phyloP scores from a whole-genome alignment of 2,329 filamentous ascomycete genomes.

The Talaromyces sp. region DNA sequence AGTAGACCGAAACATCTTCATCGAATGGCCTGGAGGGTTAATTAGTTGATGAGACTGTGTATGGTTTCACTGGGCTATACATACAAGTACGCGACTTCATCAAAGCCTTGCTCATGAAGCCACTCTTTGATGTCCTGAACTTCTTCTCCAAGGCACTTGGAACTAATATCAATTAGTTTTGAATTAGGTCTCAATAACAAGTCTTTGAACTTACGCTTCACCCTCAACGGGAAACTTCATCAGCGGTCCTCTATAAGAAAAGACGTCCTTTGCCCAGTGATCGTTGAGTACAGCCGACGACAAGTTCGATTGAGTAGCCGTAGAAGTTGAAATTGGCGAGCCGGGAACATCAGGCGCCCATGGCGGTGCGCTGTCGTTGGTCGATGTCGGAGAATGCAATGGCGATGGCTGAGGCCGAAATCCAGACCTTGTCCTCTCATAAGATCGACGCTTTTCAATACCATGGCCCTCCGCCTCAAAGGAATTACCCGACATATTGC shows the following conservation, averaged over 20 bases:
- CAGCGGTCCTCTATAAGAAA: constrained; percentile 27
- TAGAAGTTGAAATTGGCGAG: constrained; percentile 34
- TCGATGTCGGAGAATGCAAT: constrained; percentile 27
- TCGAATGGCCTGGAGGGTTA: constrained; percentile 39
- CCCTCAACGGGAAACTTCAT: constrained; percentile 30
- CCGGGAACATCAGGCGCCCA: constrained; percentile 31
- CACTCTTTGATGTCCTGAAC: constrained; percentile 28
- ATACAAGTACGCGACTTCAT: constrained; percentile 40
- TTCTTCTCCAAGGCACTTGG: constrained; percentile 34
- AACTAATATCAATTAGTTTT: constrained; percentile 24
- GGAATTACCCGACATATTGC: constrained; percentile 28
- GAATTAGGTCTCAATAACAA: neutral
- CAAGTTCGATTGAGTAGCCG: constrained; percentile 30
- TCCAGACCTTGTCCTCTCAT: constrained; percentile 32
- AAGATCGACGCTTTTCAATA: constrained; percentile 33
- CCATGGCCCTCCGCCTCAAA: constrained; percentile 23
- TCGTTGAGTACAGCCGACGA: constrained; percentile 27
- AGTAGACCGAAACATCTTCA: constrained; percentile 45
- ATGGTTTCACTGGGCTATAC: constrained; percentile 14
- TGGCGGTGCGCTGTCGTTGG: constrained; percentile 30
- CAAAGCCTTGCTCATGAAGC: constrained; percentile 35
- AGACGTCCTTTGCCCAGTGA: constrained; percentile 45
- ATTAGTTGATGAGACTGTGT: neutral
- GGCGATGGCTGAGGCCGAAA: constrained; percentile 27
- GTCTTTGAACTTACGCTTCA: constrained; percentile 29